Evolutionary conservation across 768 basidiomycete species (phyloP).

Genomic region (Tulasnella sp.): DNA sequence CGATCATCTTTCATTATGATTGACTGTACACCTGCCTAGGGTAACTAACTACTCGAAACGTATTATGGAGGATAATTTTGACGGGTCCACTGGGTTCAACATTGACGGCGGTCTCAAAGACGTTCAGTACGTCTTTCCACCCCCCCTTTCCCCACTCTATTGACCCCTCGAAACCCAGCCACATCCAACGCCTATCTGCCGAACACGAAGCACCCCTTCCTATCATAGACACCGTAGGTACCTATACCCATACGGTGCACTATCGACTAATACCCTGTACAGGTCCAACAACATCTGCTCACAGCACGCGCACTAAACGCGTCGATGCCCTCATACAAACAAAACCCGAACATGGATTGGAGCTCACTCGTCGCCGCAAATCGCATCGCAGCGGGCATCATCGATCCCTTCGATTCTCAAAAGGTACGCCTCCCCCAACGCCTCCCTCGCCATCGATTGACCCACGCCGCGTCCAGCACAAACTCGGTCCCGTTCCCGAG

Average conservation of each 20-base stretch:
- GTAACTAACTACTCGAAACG: slow-evolving; percentile 47
- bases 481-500: too few relatives aligned
- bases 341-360: slow-evolving; percentile 63
- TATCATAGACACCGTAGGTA: slow-evolving; percentile 37
- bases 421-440: neutral
- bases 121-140: slow-evolving; percentile 37
- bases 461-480: too few relatives aligned
- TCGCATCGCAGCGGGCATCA: slow-evolving; percentile 60
- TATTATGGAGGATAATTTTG: slow-evolving; percentile 63
- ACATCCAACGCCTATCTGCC: slow-evolving; percentile 56
- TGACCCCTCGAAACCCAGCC: slow-evolving; percentile 27
- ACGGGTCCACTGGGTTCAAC: slow-evolving; percentile 59
- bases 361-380: slow-evolving; percentile 66
- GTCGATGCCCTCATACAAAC: slow-evolving; percentile 34
- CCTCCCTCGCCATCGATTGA: too few relatives aligned
- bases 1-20: neutral
- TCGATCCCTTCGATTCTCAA: slow-evolving; percentile 19
- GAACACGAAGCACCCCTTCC: slow-evolving; percentile 62
- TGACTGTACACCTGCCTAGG: slow-evolving; percentile 26
- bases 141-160: neutral
- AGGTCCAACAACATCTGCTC: slow-evolving; percentile 63
- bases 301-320: slow-evolving; percentile 56
- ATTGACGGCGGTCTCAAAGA: slow-evolving; percentile 86
- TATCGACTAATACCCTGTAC: neutral
- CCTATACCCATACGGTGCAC: neutral